phyloP scores from a whole-genome alignment of 2,329 filamentous ascomycete genomes.

The Scytalidium sp. region DNA sequence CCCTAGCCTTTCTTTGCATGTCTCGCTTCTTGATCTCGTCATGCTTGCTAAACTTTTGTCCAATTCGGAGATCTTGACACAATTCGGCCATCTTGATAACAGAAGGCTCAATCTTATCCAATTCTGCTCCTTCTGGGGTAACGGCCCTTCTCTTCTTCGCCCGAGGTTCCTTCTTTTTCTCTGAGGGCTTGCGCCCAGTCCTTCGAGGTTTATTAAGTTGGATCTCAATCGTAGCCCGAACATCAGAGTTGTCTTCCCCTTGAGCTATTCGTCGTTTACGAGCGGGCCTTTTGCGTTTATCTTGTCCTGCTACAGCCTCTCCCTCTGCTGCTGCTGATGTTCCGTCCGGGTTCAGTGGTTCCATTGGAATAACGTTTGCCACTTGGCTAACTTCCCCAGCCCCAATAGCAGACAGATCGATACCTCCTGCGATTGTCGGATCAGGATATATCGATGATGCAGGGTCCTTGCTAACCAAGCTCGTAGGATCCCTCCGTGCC shows the following conservation, averaged over 20 bases:
- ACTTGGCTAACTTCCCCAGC: slow-evolving; percentile 7
- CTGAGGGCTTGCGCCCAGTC: slow-evolving; percentile 11
- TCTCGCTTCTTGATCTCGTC: slow-evolving; percentile 69
- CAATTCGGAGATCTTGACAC: slow-evolving; percentile 65
- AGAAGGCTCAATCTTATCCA: slow-evolving; percentile 60
- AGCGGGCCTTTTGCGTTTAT: slow-evolving; percentile 16
- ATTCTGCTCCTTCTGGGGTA: slow-evolving; percentile 64
- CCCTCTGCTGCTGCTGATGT: slow-evolving; percentile 16
- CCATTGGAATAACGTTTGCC: slow-evolving; percentile 17
- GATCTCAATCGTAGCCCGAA: slow-evolving; percentile 20
- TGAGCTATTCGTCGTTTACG: slow-evolving; percentile 14
- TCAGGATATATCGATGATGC: neutral
- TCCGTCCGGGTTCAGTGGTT: slow-evolving; percentile 22
- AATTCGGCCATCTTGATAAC: slow-evolving; percentile 71
- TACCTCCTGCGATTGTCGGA: slow-evolving; percentile 5
- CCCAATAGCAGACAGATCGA: slow-evolving; percentile 9
- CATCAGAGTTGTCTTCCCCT: slow-evolving; percentile 18
- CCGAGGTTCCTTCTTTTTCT: slow-evolving; percentile 30
- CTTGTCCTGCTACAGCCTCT: slow-evolving; percentile 12
- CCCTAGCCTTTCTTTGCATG: slow-evolving; percentile 36
- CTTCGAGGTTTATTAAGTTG: slow-evolving; percentile 16
- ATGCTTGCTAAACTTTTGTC: slow-evolving; percentile 73
- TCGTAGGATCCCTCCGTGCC: neutral
- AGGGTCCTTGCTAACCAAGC: neutral
- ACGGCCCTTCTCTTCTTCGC: slow-evolving; percentile 20